phyloP scores from a whole-genome alignment of 1,284 basidiomycete genomes.

The Wallemia hederae region DNA sequence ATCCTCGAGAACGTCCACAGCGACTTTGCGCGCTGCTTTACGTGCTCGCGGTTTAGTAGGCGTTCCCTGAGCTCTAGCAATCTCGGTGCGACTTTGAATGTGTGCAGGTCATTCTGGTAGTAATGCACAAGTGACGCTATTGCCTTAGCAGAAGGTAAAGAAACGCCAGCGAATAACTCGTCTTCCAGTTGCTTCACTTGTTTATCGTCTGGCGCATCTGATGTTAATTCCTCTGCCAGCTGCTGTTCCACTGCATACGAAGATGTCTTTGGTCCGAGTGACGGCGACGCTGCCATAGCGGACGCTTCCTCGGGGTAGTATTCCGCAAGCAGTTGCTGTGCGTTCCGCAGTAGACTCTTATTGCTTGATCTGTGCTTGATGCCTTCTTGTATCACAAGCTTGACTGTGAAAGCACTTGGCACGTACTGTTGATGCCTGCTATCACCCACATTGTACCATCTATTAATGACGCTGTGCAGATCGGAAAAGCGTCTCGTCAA shows the following conservation, averaged over 20 bases:
- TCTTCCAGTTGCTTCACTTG: neutral
- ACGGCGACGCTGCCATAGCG: neutral
- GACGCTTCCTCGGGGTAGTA: neutral
- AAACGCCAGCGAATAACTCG: neutral
- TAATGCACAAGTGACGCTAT: neutral
- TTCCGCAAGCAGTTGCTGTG: neutral
- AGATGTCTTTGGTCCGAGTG: neutral
- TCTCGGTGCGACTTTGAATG: neutral
- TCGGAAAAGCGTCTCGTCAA: neutral
- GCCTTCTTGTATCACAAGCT: neutral
- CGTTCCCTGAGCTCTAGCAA: neutral
- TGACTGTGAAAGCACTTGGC: neutral
- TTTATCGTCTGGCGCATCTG: neutral
- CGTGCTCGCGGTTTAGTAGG: neutral
- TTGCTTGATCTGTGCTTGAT: neutral
- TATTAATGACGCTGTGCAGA: neutral
- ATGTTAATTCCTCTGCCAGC: neutral
- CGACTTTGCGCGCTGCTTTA: neutral
- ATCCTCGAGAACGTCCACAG: neutral
- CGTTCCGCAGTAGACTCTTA: neutral
- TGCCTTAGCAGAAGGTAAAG: neutral
- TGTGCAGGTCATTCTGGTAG: neutral
- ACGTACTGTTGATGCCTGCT: neutral
- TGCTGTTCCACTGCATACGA: neutral
- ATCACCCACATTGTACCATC: neutral